Evolutionary conservation across 1,284 basidiomycete species (phyloP), one percentile per base, ranked within the genome.

Genomic region (Papiliotrema terrestris): DNA sequence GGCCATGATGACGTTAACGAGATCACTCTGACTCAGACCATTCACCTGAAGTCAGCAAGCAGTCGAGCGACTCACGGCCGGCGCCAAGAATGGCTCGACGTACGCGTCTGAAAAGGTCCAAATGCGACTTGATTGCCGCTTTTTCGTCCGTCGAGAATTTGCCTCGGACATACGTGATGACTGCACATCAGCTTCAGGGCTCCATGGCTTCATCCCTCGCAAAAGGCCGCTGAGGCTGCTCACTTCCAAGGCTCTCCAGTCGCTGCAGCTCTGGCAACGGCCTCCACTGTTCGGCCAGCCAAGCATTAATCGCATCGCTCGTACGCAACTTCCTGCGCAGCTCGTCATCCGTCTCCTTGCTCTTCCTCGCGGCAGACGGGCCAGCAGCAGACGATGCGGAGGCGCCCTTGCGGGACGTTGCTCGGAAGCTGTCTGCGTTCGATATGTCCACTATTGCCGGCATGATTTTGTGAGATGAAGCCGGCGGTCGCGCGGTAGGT

Each of bases 181-280:
- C 72, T 73, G 46, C 6, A 25, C 22, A 51, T 57, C 48, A 63
- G 53, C 47, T 51, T 20, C 32, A 13, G 23, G 20, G 8, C 22
- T 5, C 44, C 8, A 17, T 9, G 23, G 20, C 11, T 13, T 32
- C 22, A 43, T 15, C 11, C 39, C 22, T 4, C 6, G 22, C 3
- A 25, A 9, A n/a, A 32, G 14, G 38, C 9, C 23, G 19, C 43
- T 32, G 29, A 6, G 29, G 29, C 11, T n/a, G 68, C 71, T 62
- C 55, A 73, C 71, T 58, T 2, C 71, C 71, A 13, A 59, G 58
- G n/a, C 55, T 59, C 51, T 72, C 68, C 25, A 74, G 53, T 14
- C 66, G 48, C 35, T 54, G 52, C 23, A 74, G 56, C 46, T 67
- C 63, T 2, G 41, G 48, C 22, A 63, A 62, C 4, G 50, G 36